A percentile compares a stretch with the other conserved stretches of the same genome.
Evolutionary conservation across 331 rosid genomes (phyloP).

Genomic region (Quercus lobata): DNA sequence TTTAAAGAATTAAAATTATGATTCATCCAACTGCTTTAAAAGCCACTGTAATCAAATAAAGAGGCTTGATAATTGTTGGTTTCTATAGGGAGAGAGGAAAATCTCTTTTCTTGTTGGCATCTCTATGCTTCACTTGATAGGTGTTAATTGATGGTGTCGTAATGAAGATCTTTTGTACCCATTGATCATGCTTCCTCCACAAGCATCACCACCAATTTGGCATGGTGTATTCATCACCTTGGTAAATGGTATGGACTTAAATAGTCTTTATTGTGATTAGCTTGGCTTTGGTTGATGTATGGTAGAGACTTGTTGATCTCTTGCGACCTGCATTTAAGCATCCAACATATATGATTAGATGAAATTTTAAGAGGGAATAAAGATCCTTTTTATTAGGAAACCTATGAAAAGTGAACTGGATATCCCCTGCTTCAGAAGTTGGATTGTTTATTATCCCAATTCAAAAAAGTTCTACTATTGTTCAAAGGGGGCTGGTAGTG

Average conservation of each 20-base stretch:
- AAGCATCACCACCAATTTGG: constrained; percentile 75
- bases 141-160: constrained; percentile 76
- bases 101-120: constrained; percentile 46
- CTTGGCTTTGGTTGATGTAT: background rate
- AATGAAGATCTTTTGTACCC: constrained; percentile 72
- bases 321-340: constrained; percentile 7
- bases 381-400: background rate
- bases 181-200: constrained; percentile 79
- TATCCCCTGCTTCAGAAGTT: too few relatives aligned
- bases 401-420: too few relatives aligned
- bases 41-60: background rate
- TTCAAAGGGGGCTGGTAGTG: background rate
- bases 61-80: constrained; percentile 27
- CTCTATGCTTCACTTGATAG: constrained; percentile 59
- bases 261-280: background rate
- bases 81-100: constrained; percentile 83
- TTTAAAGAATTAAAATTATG: background rate
- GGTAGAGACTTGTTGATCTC: constrained; percentile 6
- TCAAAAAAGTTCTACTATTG: background rate
- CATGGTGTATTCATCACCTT: constrained; percentile 77
- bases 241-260: constrained; percentile 75
- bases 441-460: background rate
- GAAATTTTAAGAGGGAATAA: background rate
- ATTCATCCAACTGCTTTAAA: background rate
- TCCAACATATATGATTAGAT: constrained; percentile 20